Evolutionary conservation across 2,329 filamentous ascomycete species (phyloP).

Genomic region (Ascochyta fabae): DNA sequence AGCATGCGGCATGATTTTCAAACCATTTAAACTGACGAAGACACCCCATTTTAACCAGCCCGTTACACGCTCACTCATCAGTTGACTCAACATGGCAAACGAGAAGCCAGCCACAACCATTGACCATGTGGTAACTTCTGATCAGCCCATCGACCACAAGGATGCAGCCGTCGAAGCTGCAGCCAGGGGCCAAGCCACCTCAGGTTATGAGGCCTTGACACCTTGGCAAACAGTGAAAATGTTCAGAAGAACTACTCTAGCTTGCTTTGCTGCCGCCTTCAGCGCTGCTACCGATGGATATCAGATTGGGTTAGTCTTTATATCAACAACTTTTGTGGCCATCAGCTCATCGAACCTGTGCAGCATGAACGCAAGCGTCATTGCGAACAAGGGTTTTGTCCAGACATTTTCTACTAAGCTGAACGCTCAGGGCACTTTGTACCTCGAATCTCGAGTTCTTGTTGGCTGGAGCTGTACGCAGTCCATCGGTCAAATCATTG

Average conservation of each 20-base stretch:
- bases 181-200: not conserved
- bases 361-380: not conserved
- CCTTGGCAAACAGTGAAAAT: not conserved
- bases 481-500: constrained; percentile 46
- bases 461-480: constrained; percentile 51
- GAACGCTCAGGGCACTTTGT: not conserved
- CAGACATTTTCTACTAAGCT: not conserved
- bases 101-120: no score
- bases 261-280: constrained; percentile 7
- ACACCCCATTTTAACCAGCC: no score
- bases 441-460: constrained; percentile 47
- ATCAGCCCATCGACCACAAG: not conserved
- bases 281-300: constrained; percentile 9
- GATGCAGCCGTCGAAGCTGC: constrained; percentile 4
- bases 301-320: constrained; percentile 10
- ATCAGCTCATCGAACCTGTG: not conserved
- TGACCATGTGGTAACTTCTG: no score
- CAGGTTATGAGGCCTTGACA: not conserved
- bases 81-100: no score
- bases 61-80: no score
- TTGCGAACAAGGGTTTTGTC: not conserved
- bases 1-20: no score
- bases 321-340: no score
- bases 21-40: no score
- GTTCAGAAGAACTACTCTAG: not conserved